Percentiles rank a stretch among this genome's conserved stretches.
phyloP scores from a whole-genome alignment of 1,284 basidiomycete genomes.

The Marasmius sp. region DNA sequence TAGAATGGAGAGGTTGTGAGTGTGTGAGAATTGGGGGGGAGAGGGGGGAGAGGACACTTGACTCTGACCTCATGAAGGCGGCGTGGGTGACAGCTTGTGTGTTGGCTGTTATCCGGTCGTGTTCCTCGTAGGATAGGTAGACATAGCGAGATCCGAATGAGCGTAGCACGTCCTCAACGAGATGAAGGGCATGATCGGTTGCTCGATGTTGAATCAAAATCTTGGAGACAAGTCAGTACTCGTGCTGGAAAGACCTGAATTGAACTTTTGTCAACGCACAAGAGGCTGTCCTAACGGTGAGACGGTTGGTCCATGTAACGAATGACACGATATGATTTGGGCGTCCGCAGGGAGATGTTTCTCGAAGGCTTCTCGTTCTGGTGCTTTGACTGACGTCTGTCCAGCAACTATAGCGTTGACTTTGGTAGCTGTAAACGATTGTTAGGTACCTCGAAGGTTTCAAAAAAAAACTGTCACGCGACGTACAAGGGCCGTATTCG shows the following conservation, averaged over 20 bases:
- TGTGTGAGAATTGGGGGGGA: conserved; percentile 3
- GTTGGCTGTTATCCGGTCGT: conserved; percentile 95
- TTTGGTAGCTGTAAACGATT: conserved; percentile 72
- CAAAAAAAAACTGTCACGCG: not conserved
- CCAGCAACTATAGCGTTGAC: conserved; percentile 90
- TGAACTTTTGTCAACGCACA: conserved; percentile 39
- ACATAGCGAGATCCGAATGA: conserved; percentile 89
- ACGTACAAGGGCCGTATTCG: conserved; percentile 88
- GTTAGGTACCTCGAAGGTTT: not conserved
- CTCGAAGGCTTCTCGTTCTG: conserved; percentile 91
- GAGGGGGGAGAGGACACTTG: not conserved
- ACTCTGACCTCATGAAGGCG: conserved; percentile 84
- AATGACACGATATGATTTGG: conserved; percentile 91
- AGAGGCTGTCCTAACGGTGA: conserved; percentile 91
- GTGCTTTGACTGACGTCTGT: conserved; percentile 96
- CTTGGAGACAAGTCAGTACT: conserved; percentile 37
- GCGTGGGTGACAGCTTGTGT: conserved; percentile 98
- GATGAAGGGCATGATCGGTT: conserved; percentile 65
- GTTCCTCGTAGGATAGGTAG: conserved; percentile 92
- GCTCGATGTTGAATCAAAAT: conserved; percentile 90
- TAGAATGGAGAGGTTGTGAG: conserved; percentile 28
- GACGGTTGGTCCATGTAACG: conserved; percentile 92
- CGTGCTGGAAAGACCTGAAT: not conserved
- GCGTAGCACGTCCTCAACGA: conserved; percentile 85
- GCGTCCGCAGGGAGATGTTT: conserved; percentile 84